phyloP scores from a whole-genome alignment of 2,329 filamentous ascomycete genomes.

The Botryotinia calthae region DNA sequence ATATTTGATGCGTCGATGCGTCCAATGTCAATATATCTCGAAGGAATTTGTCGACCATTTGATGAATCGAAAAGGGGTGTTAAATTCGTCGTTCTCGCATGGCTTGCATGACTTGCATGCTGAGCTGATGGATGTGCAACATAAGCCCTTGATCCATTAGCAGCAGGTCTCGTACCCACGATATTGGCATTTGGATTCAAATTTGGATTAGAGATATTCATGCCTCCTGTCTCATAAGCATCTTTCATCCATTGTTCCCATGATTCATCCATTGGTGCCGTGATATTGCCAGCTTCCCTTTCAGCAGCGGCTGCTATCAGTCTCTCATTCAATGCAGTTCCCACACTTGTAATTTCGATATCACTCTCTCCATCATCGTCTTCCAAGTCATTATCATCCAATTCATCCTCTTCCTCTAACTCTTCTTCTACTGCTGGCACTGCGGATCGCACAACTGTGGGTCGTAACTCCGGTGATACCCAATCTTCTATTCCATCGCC shows the following conservation, averaged over 20 bases:
- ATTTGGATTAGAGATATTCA: constrained; percentile 45
- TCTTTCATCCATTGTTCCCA: constrained; percentile 76
- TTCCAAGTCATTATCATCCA: constrained; percentile 38
- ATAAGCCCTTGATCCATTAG: constrained; percentile 19
- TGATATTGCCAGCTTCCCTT: constrained; percentile 58
- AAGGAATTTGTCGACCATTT: not conserved
- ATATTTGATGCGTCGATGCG: not conserved
- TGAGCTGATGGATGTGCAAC: not conserved
- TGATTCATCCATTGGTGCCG: constrained; percentile 63
- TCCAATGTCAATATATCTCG: not conserved
- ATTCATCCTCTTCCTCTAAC: constrained; percentile 38
- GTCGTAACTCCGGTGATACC: constrained; percentile 47
- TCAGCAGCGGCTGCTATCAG: constrained; percentile 62
- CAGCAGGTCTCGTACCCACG: constrained; percentile 40
- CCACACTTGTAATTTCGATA: constrained; percentile 56
- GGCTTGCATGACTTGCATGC: not conserved
- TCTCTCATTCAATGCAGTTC: constrained; percentile 61
- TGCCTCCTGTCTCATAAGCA: constrained; percentile 60
- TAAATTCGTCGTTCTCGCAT: not conserved
- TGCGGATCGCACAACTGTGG: constrained; percentile 24
- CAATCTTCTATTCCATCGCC: constrained; percentile 65
- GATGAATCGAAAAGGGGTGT: not conserved
- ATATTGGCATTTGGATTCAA: constrained; percentile 36
- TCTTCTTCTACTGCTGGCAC: constrained; percentile 38
- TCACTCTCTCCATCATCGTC: constrained; percentile 52